Conservation (phyloP, 169 alveolate species). For the Eimeria brunetti region DNA sequence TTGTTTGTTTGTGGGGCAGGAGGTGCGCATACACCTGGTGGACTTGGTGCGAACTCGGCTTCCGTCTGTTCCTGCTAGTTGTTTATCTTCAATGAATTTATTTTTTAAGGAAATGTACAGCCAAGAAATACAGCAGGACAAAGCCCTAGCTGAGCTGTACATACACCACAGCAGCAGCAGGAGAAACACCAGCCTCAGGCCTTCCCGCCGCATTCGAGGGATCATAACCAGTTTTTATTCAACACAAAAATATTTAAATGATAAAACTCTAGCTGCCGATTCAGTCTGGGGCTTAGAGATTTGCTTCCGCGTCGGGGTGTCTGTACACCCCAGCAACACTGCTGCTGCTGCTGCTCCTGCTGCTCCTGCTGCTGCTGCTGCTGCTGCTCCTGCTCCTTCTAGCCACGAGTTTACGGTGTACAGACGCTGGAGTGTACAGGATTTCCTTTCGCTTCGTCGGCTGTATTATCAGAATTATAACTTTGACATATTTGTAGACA, state of each 20-base stretch:
- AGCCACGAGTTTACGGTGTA: slow-evolving; percentile 10
- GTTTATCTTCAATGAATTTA: not conserved
- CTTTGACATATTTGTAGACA: slow-evolving; percentile 1
- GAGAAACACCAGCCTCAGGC: slow-evolving; percentile 18
- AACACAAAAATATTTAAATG: not conserved
- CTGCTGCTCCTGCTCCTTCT: not conserved
- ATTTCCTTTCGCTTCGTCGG: slow-evolving; percentile 12
- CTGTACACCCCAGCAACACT: slow-evolving; percentile 21
- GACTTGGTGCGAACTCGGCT: slow-evolving; percentile 51
- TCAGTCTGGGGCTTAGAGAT: slow-evolving; percentile 3
- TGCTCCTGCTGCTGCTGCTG: not conserved
- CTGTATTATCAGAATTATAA: not conserved
- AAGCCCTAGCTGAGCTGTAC: slow-evolving; percentile 34
- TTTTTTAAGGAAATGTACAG: not conserved
- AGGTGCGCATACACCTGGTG: slow-evolving; percentile 71
- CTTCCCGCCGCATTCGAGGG: slow-evolving; percentile 21
- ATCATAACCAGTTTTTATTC: slow-evolving; percentile 9
- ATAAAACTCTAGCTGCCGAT: not conserved
- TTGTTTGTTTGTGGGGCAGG: slow-evolving; percentile 50
- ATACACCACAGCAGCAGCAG: slow-evolving; percentile 57
- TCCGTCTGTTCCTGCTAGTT: not conserved
- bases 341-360: not conserved
- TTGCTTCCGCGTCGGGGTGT: slow-evolving; percentile 39
- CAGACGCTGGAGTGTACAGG: not conserved
- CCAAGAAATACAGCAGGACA: not conserved